These are phyloP conservation scores for Marasmius oreades DNA, from an alignment of 1,284 basidiomycete genomes.

Conservation along the genomic window DNA sequence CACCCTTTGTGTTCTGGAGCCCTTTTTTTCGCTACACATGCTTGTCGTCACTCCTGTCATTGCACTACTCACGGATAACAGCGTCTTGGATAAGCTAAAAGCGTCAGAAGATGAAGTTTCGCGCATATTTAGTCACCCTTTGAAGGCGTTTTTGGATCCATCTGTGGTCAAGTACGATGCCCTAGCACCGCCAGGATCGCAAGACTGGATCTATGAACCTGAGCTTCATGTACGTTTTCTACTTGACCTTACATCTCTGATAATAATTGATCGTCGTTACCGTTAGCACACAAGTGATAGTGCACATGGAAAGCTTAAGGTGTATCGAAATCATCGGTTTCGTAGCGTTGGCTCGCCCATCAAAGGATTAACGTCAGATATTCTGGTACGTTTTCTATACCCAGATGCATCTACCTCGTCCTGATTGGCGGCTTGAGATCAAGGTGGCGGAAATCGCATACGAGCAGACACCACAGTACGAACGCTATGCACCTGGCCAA, in stretches of 20 bases:
- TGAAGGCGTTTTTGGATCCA: constrained; percentile 69
- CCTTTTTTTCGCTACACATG: constrained; percentile 64
- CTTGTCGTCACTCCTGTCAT: constrained; percentile 72
- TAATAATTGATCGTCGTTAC: constrained; percentile 4
- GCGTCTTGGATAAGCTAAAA: constrained; percentile 47
- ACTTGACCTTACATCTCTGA: neutral
- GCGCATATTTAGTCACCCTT: constrained; percentile 74
- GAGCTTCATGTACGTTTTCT: constrained; percentile 54
- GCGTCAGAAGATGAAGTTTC: constrained; percentile 71
- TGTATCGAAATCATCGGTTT: constrained; percentile 75
- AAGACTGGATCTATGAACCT: constrained; percentile 74
- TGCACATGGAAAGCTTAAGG: constrained; percentile 38
- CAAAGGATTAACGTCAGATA: constrained; percentile 81
- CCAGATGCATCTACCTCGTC: neutral
- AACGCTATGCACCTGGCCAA: constrained; percentile 8
- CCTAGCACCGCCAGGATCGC: constrained; percentile 54
- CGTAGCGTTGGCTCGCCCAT: constrained; percentile 71
- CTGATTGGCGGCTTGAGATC: constrained; percentile 40
- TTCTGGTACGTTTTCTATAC: constrained; percentile 46
- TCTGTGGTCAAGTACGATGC: constrained; percentile 38
- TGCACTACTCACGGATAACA: constrained; percentile 56
- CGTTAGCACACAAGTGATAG: constrained; percentile 56
- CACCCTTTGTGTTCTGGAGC: constrained; percentile 63
- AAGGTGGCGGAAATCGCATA: constrained; percentile 44
- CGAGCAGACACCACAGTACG: neutral